Base-by-base conservation (phyloP, 441 rosid species). In the Bocquillonia castaneifolia region DNA sequence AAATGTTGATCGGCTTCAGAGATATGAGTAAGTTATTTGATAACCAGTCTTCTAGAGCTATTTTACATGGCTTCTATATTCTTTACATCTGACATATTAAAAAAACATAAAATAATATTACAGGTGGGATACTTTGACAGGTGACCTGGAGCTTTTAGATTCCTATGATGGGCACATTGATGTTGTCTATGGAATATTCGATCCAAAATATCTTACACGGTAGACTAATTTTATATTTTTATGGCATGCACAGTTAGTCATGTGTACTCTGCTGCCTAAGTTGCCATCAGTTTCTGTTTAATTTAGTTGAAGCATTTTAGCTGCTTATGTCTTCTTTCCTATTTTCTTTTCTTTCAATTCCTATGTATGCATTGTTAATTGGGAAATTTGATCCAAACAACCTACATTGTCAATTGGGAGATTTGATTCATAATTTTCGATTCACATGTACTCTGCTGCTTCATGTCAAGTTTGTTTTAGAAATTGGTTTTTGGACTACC, bases 101-200 rank as follows among this genome's bases (percentile, higher is more conserved):
- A n/a, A 14, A 29, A 54, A n/a, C n/a, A n/a, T n/a, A 68, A 71
- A 65, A 67, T 71, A 53, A 75, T 74, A 64, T 72, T 77, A 67
- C 92, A 95, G 99, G 88, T 95, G 99, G 99, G 99, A 95, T 82
- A 80, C 85, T 75, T 83, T 95, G 85, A 86, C 98, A 67, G 87
- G 92, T 77, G 96, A 92, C 81, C 76, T 89, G 74, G 97, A 95
- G 83, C 75, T 89, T 75, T 32, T 95, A 77, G 93, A 86, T 80
- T 87, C 96, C 57, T 88, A 80, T 64, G 92, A 92, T 82, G 98
- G 99, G 69, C 92, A 90, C 76, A 92, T 83, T 63, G 97, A 95
- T 80, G 84, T 95, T 74, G 78, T 92, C 48, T 88, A 90, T 78
- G 93, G 99, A 66, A 83, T 83, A 67, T 90, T 75, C 66, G 96